These are phyloP conservation scores for Coniochaeta sp. DNA, from an alignment of 2,329 filamentous ascomycete species.

Conservation along the genomic window DNA sequence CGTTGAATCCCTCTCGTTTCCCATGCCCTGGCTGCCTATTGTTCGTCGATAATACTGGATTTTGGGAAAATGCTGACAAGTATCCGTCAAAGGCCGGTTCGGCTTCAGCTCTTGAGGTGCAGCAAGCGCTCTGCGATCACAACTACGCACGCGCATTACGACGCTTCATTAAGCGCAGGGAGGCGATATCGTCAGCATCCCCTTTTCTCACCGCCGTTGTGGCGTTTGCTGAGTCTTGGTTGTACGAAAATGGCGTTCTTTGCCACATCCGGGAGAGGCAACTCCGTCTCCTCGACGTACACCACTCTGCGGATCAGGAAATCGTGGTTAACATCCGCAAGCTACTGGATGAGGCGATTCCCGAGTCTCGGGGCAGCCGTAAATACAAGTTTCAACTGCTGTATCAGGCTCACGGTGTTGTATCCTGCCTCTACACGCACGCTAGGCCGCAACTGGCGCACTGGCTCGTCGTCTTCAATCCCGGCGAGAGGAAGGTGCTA, in stretches of 20 bases:
- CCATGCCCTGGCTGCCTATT: background rate
- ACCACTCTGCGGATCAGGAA: conserved; percentile 38
- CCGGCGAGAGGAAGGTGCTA: conserved; percentile 29
- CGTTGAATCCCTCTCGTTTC: background rate
- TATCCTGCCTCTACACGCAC: conserved; percentile 49
- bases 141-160: conserved; percentile 46
- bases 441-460: conserved; percentile 25
- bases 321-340: conserved; percentile 45
- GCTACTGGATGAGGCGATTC: conserved; percentile 27
- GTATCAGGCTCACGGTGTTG: conserved; percentile 47
- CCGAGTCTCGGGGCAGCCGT: conserved; percentile 21
- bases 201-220: conserved; percentile 56
- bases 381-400: conserved; percentile 45
- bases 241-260: conserved; percentile 56
- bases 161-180: conserved; percentile 51
- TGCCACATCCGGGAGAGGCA: conserved; percentile 48
- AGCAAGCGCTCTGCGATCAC: conserved; percentile 19
- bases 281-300: conserved; percentile 53
- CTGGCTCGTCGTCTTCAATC: conserved; percentile 47
- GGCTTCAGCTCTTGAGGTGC: conserved; percentile 21
- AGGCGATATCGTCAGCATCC: conserved; percentile 50
- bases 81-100: conserved; percentile 23
- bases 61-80: conserved; percentile 16
- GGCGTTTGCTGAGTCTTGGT: conserved; percentile 51
- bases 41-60: background rate